These are phyloP conservation scores for Myxozyma melibiosi DNA, from an alignment of 805 yeast species.

Conservation along the genomic window DNA sequence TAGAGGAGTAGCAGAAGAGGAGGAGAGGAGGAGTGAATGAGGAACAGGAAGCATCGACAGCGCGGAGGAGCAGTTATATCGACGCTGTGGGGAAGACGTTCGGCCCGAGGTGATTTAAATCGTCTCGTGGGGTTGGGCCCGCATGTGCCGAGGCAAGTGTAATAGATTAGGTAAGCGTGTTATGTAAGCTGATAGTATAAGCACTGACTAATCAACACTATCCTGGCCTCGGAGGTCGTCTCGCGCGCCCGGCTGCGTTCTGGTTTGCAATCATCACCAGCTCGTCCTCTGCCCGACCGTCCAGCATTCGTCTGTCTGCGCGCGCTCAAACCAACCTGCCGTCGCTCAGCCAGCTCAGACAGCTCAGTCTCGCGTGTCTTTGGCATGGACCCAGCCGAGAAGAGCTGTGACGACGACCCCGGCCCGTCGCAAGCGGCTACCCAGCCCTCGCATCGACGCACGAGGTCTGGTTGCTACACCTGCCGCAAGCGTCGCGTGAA, in stretches of 20 bases:
- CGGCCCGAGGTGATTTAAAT: neutral
- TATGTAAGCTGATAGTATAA: no score
- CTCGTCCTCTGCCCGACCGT: no score
- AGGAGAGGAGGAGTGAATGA: neutral
- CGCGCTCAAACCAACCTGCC: no score
- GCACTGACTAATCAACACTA: no score
- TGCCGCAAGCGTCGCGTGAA: conserved; percentile 31
- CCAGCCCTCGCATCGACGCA: conserved; percentile 17
- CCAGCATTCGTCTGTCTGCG: neutral
- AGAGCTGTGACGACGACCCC: neutral
- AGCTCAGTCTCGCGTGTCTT: no score
- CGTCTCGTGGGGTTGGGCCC: neutral
- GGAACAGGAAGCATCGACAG: neutral
- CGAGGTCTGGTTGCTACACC: conserved; percentile 31
- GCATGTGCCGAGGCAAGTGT: conserved; percentile 1
- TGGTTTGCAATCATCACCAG: no score
- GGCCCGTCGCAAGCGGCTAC: neutral
- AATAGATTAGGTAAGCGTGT: neutral
- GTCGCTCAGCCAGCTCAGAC: no score
- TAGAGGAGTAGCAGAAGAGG: neutral
- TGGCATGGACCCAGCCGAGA: conserved; percentile 3
- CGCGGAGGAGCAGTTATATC: neutral
- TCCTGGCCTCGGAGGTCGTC: no score
- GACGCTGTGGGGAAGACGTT: neutral
- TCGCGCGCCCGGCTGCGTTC: no score